Evolutionary conservation across 2,329 filamentous ascomycete genomes (phyloP).

Genomic region (Cryphonectria naterciae): DNA sequence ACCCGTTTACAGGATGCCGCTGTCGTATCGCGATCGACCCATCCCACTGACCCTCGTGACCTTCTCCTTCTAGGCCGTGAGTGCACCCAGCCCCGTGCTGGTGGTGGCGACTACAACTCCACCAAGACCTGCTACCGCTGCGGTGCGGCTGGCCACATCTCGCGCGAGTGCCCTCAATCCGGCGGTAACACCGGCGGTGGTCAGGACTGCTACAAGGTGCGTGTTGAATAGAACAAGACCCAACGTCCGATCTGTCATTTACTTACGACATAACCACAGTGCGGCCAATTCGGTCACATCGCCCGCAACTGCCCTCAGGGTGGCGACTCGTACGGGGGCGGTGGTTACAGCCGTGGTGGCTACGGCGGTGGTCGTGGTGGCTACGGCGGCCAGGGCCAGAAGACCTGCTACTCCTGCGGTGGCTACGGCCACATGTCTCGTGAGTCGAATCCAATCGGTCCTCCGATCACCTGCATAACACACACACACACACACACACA

Average conservation of each 20-base stretch:
- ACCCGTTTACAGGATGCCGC: slow-evolving; percentile 22
- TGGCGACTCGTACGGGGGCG: slow-evolving; percentile 42
- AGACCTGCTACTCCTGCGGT: slow-evolving; percentile 98
- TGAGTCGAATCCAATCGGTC: slow-evolving; percentile 45
- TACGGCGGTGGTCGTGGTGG: slow-evolving; percentile 52
- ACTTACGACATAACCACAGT: slow-evolving; percentile 51
- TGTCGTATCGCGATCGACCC: slow-evolving; percentile 30
- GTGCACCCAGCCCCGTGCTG: slow-evolving; percentile 66
- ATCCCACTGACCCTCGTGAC: background rate
- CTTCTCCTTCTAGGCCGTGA: slow-evolving; percentile 68
- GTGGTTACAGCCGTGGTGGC: slow-evolving; percentile 43
- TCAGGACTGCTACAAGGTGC: slow-evolving; percentile 84
- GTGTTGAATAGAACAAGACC: background rate
- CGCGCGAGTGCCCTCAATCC: slow-evolving; percentile 76
- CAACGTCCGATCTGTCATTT: background rate
- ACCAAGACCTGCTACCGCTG: slow-evolving; percentile 78
- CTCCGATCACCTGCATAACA: background rate
- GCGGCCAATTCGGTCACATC: slow-evolving; percentile 94
- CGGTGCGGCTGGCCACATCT: slow-evolving; percentile 86
- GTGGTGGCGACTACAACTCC: slow-evolving; percentile 72
- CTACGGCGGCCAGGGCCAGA: slow-evolving; percentile 52
- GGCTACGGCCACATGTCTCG: slow-evolving; percentile 96
- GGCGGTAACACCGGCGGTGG: slow-evolving; percentile 49
- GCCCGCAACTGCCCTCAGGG: slow-evolving; percentile 84
- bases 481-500: background rate